Evolutionary conservation across 1,139 yeast species (phyloP).

Genomic region (Taiozyma sp.): DNA sequence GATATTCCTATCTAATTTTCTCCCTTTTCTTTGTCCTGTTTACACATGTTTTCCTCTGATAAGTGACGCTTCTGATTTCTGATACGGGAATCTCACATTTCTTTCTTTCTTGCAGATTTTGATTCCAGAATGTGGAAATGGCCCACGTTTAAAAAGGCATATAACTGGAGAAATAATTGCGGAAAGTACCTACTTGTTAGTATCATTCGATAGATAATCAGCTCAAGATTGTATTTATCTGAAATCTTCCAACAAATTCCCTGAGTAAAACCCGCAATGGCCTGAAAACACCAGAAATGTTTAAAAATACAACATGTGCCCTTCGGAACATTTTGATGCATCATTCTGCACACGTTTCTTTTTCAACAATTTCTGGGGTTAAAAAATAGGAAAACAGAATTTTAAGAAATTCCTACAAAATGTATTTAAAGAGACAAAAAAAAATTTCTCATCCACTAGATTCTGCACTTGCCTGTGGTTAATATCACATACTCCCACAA

Average conservation of each 20-base stretch:
- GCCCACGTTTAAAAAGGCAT: neutral
- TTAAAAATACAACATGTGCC: neutral
- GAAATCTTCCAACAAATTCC: neutral
- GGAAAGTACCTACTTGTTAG: neutral
- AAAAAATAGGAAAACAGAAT: neutral
- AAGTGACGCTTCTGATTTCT: too few relatives aligned
- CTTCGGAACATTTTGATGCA: neutral
- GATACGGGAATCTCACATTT: neutral
- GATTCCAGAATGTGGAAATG: neutral
- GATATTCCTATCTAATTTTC: too few relatives aligned
- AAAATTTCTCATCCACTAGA: neutral
- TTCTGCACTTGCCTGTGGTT: too few relatives aligned
- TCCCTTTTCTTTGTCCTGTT: too few relatives aligned
- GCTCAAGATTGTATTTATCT: neutral
- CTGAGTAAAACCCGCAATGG: neutral
- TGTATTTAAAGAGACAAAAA: neutral
- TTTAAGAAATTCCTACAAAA: neutral
- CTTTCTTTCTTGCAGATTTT: neutral
- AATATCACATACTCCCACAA: neutral
- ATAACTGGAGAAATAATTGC: neutral
- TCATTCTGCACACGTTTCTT: neutral
- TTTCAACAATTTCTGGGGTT: neutral
- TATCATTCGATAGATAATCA: neutral
- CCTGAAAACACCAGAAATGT: neutral
- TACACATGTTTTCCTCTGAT: too few relatives aligned